Conservation (phyloP, 768 basidiomycete genomes). For the Suillus subluteus region DNA sequence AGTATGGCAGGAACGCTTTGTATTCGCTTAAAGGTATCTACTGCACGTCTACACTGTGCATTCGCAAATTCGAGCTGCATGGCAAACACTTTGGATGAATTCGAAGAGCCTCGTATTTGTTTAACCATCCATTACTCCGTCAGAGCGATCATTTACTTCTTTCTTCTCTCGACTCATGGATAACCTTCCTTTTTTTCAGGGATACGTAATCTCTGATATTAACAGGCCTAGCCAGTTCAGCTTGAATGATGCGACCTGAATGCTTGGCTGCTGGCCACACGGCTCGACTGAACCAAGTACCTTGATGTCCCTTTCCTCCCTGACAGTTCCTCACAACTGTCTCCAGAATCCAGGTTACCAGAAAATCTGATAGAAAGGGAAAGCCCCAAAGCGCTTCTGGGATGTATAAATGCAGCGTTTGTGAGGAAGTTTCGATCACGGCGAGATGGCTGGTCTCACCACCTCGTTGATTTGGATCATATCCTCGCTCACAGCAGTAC, state of each 20-base stretch:
- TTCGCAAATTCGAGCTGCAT: background rate
- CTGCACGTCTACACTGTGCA: background rate
- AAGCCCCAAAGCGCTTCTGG: background rate
- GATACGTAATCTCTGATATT: background rate
- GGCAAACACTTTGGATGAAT: background rate
- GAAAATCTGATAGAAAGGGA: background rate
- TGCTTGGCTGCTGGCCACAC: background rate
- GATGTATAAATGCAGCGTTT: background rate
- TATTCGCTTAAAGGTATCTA: background rate
- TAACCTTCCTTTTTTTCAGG: background rate
- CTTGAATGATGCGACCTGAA: background rate
- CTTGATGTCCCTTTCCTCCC: background rate
- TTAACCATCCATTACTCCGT: background rate
- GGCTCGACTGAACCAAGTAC: background rate
- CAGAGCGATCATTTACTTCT: background rate
- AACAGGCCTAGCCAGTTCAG: background rate
- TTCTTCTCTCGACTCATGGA: background rate
- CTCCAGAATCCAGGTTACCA: background rate
- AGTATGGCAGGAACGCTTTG: background rate
- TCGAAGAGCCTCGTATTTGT: background rate
- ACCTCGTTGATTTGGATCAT: slow-evolving; percentile 3
- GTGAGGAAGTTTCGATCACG: background rate
- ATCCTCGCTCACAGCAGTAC: background rate
- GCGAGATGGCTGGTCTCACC: background rate
- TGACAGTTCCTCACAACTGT: background rate